Evolutionary conservation across 2,329 filamentous ascomycete genomes (phyloP).

Genomic region (Cladophialophora bantiana): DNA sequence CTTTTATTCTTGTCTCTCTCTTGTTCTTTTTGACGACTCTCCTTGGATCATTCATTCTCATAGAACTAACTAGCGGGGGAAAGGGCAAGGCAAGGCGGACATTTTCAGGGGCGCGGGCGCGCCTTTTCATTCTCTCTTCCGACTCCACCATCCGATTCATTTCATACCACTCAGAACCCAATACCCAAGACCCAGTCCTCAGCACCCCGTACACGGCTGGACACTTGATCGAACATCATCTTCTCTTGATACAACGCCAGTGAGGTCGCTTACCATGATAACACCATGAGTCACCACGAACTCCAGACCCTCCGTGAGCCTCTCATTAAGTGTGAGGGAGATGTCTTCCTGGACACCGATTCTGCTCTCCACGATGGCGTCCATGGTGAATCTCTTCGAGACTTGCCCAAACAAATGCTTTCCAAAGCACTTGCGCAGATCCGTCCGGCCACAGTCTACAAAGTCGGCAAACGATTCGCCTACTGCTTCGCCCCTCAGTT

Average conservation of each 20-base stretch:
- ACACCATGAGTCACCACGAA: conserved; percentile 18
- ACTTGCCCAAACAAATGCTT: conserved; percentile 16
- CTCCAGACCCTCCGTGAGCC: conserved; percentile 14
- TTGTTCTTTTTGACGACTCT: background rate
- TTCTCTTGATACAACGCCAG: background rate
- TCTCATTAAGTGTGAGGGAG: conserved; percentile 27
- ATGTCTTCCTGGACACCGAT: conserved; percentile 17
- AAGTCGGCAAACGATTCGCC: conserved; percentile 34
- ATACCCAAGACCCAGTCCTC: background rate
- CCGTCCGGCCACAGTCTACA: conserved; percentile 33
- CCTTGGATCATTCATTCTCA: conserved; percentile 9
- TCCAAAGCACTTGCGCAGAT: conserved; percentile 26
- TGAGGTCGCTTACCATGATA: conserved; percentile 5
- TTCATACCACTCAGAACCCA: background rate
- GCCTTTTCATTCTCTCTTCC: conserved; percentile 6
- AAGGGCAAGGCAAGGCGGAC: conserved; percentile 2
- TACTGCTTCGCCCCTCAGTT: conserved; percentile 38
- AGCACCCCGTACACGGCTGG: background rate
- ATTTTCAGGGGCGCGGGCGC: conserved; percentile 18
- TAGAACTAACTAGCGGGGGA: background rate
- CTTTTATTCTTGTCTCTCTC: conserved; percentile 8
- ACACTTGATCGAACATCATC: too few species aligned
- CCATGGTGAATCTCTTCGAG: conserved; percentile 22
- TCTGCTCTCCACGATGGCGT: conserved; percentile 4
- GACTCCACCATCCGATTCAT: background rate